Conservation (phyloP, 2,329 filamentous ascomycete genomes). For the Stemphylium lycopersici region DNA sequence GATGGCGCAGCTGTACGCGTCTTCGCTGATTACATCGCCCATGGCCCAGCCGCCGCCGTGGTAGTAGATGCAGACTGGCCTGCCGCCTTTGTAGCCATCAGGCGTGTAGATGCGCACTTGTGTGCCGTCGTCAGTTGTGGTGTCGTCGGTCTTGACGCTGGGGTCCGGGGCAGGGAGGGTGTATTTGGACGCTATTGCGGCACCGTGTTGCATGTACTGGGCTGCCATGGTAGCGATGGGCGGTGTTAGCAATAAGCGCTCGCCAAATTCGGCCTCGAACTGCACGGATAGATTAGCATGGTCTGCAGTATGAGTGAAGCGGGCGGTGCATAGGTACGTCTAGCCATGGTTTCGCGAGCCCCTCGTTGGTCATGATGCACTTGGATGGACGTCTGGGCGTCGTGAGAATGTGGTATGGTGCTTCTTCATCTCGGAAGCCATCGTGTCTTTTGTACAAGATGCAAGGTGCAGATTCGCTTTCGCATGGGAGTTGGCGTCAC, state of each 20-base stretch:
- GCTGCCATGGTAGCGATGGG: constrained; percentile 25
- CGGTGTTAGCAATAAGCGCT: constrained; percentile 32
- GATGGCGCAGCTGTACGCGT: constrained; percentile 35
- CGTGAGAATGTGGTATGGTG: neutral
- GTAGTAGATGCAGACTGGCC: constrained; percentile 44
- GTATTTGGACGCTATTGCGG: constrained; percentile 31
- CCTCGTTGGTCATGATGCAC: constrained; percentile 19
- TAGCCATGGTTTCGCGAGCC: constrained; percentile 37
- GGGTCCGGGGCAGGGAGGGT: constrained; percentile 40
- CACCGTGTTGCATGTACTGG: constrained; percentile 24
- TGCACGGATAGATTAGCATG: constrained; percentile 12
- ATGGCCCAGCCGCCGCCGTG: constrained; percentile 50
- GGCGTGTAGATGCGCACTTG: constrained; percentile 47
- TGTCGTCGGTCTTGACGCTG: constrained; percentile 41
- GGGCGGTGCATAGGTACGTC: too few relatives aligned
- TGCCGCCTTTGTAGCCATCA: constrained; percentile 34
- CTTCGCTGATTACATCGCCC: constrained; percentile 45
- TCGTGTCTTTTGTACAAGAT: neutral
- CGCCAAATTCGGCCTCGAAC: constrained; percentile 43
- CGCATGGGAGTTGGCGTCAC: neutral
- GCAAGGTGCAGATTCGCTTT: neutral
- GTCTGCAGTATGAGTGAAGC: too few relatives aligned
- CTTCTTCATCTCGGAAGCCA: neutral
- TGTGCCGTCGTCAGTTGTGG: constrained; percentile 29
- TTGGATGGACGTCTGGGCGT: constrained; percentile 9